Percentiles rank a stretch among this genome's conserved stretches.
These are phyloP conservation scores for Pichia sp. DNA, from an alignment of 1,139 yeast genomes.

Conservation along the genomic window DNA sequence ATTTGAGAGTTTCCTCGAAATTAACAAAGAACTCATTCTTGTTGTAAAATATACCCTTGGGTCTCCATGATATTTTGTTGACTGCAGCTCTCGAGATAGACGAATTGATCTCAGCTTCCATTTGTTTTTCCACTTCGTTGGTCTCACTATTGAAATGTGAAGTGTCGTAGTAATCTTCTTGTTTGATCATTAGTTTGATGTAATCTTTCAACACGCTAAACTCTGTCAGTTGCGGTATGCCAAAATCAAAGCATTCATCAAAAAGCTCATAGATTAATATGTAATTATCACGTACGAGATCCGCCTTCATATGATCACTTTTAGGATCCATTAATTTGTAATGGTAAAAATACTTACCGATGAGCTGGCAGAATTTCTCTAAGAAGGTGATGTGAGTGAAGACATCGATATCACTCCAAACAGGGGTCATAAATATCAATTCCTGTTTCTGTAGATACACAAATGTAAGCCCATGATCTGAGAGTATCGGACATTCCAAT, in stretches of 20 bases:
- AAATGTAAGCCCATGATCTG: slow-evolving; percentile 44
- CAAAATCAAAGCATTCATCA: slow-evolving; percentile 69
- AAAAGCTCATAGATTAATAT: slow-evolving; percentile 63
- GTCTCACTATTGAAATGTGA: slow-evolving; percentile 17
- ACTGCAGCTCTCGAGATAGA: slow-evolving; percentile 67
- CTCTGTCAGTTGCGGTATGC: slow-evolving; percentile 69
- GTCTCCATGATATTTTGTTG: slow-evolving; percentile 72
- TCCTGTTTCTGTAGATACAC: slow-evolving; percentile 52
- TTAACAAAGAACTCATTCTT: slow-evolving; percentile 76
- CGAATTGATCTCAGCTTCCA: slow-evolving; percentile 40
- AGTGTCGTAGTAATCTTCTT: slow-evolving; percentile 16
- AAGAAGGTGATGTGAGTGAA: slow-evolving; percentile 56
- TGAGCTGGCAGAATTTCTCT: slow-evolving; percentile 48
- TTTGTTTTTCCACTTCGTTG: slow-evolving; percentile 15
- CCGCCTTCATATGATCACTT: slow-evolving; percentile 41
- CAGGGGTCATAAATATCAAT: slow-evolving; percentile 40
- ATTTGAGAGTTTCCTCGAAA: slow-evolving; percentile 58
- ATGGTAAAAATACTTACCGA: slow-evolving; percentile 45
- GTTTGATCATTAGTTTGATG: slow-evolving; percentile 34
- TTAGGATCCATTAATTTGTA: slow-evolving; percentile 11
- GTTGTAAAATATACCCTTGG: slow-evolving; percentile 70
- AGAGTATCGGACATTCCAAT: slow-evolving; percentile 9
- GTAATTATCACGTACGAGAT: slow-evolving; percentile 56
- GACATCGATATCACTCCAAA: slow-evolving; percentile 45
- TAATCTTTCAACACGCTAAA: slow-evolving; percentile 65